A percentile compares a stretch with the other conserved stretches of the same genome.
Conservation (phyloP, 352 stramenopile genomes). For the Globisporangium okanoganense region DNA sequence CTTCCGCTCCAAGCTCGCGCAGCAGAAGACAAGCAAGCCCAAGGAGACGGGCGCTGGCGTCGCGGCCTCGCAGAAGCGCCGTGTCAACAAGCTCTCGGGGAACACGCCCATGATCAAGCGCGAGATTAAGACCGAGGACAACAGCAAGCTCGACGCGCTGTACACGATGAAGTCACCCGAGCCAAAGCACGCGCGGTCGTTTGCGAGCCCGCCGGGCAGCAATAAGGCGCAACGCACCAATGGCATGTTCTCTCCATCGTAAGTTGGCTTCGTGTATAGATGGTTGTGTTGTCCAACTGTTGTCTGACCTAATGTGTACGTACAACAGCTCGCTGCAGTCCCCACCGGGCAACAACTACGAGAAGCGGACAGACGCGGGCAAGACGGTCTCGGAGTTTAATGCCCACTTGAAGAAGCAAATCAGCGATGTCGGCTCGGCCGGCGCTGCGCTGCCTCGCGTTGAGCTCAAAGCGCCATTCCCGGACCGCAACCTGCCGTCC, state of each 20-base stretch:
- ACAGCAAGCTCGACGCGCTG: slow-evolving; percentile 43
- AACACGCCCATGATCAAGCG: slow-evolving; percentile 67
- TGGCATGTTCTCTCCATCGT: slow-evolving; percentile 72
- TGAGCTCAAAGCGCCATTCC: slow-evolving; percentile 37
- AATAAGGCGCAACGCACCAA: slow-evolving; percentile 70
- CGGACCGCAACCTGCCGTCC: slow-evolving; percentile 53
- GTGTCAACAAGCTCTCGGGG: slow-evolving; percentile 31
- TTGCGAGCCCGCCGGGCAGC: slow-evolving; percentile 43
- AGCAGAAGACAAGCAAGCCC: slow-evolving; percentile 40
- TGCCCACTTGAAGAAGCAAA: slow-evolving; percentile 54
- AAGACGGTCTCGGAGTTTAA: slow-evolving; percentile 83
- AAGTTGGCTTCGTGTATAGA: slow-evolving; percentile 6
- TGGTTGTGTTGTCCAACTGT: not conserved
- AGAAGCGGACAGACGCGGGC: slow-evolving; percentile 71
- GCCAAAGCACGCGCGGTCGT: slow-evolving; percentile 60
- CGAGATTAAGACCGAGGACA: slow-evolving; percentile 48
- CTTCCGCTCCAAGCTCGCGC: slow-evolving; percentile 68
- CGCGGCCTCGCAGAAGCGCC: slow-evolving; percentile 41
- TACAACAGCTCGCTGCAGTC: slow-evolving; percentile 55
- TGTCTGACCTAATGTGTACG: not conserved
- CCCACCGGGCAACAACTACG: slow-evolving; percentile 63
- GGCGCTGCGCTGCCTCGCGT: slow-evolving; percentile 4
- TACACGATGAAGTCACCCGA: slow-evolving; percentile 77
- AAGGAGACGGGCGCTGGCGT: slow-evolving; percentile 26
- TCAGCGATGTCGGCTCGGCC: slow-evolving; percentile 19